Evolutionary conservation across 495 filamentous ascomycete genomes (phyloP).

Genomic region (Xylaria bambusicola): DNA sequence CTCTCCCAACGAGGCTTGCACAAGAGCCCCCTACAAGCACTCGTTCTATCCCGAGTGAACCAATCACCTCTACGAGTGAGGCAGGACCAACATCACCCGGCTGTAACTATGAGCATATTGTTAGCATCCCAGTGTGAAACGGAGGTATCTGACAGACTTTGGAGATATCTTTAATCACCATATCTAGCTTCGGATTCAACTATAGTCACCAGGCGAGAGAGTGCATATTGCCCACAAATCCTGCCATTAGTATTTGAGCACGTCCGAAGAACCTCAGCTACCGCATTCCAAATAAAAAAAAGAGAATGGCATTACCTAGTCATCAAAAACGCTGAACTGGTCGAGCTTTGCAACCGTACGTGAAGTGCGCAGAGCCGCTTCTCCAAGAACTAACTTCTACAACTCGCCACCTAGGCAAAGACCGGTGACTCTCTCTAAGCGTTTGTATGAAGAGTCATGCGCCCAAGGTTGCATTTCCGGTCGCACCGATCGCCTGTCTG

Average conservation of each 20-base stretch:
- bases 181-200: background rate
- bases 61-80: background rate
- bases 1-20: background rate
- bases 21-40: background rate
- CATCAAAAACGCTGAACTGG: background rate
- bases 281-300: background rate
- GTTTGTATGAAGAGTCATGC: background rate
- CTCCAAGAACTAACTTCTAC: background rate
- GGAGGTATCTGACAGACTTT: background rate
- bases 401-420: background rate
- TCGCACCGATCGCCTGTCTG: background rate
- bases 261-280: background rate
- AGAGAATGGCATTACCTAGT: no score
- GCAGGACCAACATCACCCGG: background rate
- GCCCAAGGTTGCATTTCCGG: slow-evolving; percentile 10
- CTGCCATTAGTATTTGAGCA: background rate
- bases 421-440: slow-evolving; percentile 7
- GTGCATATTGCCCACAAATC: background rate
- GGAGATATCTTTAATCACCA: background rate
- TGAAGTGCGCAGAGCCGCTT: slow-evolving; percentile 5
- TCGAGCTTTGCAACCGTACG: background rate
- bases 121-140: background rate
- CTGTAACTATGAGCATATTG: background rate
- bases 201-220: background rate
- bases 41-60: background rate